Conservation (phyloP, 1,284 basidiomycete genomes). For the Pholiota adiposa region DNA sequence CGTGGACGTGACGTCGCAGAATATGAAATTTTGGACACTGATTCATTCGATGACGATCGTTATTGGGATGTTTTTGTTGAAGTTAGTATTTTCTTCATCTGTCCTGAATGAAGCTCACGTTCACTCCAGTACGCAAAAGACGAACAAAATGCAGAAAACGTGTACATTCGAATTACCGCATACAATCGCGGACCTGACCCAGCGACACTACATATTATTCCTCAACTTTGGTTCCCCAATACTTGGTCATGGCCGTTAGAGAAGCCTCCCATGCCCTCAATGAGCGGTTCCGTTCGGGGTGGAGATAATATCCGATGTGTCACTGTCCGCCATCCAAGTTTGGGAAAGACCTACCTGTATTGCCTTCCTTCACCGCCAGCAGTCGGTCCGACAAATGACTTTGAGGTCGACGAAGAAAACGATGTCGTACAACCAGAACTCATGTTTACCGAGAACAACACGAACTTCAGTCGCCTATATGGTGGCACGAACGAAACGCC, state of each 20-base stretch:
- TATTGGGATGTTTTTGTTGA: slow-evolving; percentile 99
- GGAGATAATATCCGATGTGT: slow-evolving; percentile 65
- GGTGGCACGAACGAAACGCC: slow-evolving; percentile 82
- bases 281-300: slow-evolving; percentile 58
- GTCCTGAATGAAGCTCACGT: slow-evolving; percentile 15
- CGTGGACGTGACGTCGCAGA: slow-evolving; percentile 88
- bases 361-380: slow-evolving; percentile 93
- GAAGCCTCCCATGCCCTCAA: slow-evolving; percentile 76
- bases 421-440: slow-evolving; percentile 83
- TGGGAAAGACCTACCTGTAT: slow-evolving; percentile 83
- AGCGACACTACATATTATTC: slow-evolving; percentile 94
- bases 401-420: slow-evolving; percentile 58
- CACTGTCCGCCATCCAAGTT: slow-evolving; percentile 73
- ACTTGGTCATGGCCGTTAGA: slow-evolving; percentile 96
- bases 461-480: slow-evolving; percentile 93
- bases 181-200: slow-evolving; percentile 97
- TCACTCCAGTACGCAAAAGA: slow-evolving; percentile 91
- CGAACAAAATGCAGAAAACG: slow-evolving; percentile 85
- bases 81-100: slow-evolving; percentile 48
- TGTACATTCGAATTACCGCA: slow-evolving; percentile 93
- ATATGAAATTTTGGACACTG: slow-evolving; percentile 93
- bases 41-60: slow-evolving; percentile 88
- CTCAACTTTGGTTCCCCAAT: slow-evolving; percentile 97
- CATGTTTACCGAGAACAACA: slow-evolving; percentile 96
- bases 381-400: slow-evolving; percentile 69